These are phyloP conservation scores for Aspergillus asperescens DNA, from an alignment of 495 filamentous ascomycete species.

Conservation along the genomic window DNA sequence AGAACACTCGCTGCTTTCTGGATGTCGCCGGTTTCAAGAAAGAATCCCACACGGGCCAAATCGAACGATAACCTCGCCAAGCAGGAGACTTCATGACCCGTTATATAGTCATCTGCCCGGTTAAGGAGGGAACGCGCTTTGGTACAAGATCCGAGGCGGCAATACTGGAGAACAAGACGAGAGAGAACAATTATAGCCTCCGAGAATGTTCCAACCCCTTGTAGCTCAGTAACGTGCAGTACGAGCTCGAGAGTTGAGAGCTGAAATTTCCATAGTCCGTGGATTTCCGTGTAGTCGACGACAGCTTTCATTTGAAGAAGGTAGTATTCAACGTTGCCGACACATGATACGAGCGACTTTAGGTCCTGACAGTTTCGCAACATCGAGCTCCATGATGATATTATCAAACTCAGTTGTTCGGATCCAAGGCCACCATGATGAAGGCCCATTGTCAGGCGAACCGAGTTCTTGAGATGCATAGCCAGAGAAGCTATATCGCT, in stretches of 20 bases:
- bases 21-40: constrained; percentile 58
- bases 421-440: constrained; percentile 44
- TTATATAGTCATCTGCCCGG: constrained; percentile 49
- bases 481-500: constrained; percentile 46
- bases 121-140: constrained; percentile 63
- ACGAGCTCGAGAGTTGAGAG: constrained; percentile 42
- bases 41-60: constrained; percentile 68
- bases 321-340: constrained; percentile 59
- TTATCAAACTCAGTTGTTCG: constrained; percentile 40
- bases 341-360: constrained; percentile 44
- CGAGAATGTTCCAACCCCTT: constrained; percentile 45
- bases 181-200: constrained; percentile 55
- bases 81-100: constrained; percentile 31
- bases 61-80: constrained; percentile 54
- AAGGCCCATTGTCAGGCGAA: constrained; percentile 51
- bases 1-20: constrained; percentile 47
- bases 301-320: constrained; percentile 59
- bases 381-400: constrained; percentile 38
- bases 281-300: constrained; percentile 74
- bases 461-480: constrained; percentile 54
- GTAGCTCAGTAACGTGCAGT: constrained; percentile 52
- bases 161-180: constrained; percentile 63
- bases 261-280: constrained; percentile 55
- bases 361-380: constrained; percentile 39
- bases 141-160: constrained; percentile 68